Base-by-base conservation (phyloP, 2,329 filamentous ascomycete species). In the Plenodomus lindquistii region DNA sequence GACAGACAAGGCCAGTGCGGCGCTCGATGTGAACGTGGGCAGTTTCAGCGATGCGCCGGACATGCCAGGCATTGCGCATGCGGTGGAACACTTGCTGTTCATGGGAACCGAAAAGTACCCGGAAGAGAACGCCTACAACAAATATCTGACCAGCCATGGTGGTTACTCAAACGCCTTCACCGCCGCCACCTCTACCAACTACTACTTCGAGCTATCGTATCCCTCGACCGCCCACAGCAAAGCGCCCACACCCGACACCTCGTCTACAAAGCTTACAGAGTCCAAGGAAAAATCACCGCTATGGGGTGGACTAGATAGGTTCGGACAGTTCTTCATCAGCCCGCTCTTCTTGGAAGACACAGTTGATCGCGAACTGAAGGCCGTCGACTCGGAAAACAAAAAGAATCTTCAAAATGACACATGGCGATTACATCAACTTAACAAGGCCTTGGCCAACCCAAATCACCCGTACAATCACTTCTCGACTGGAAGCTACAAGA, bases 101-200 rank as follows among this genome's bases (percentile, higher is more conserved):
- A 97, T 99, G 94, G 94, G 94, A 41, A 99, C 94, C 7, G 88
- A 96, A 73, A 99, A 97, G 80, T 99, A 94, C 67, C 94, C 94
- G 0, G 57, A 63, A 36, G 61, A 64, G 48, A 84, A 99, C 73
- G 93, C 89, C 57, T 99, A 99, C 78, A 91, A 90, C 66, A 87
- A 93, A 69, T 99, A 96, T 71, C 83, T 99, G 44, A 89, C 91
- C 42, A 82, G 89, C 50, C 88, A 97, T 71, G 96, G 91, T 9
- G 94, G 94, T 46, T 85, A 87, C 67, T 96, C 92, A 21, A 99
- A 99, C 72, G 94, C 94, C 46, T 97, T 96, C 73, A 99, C 94
- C 1, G 91, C 88, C 15, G 81, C 89, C 4, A 96, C 91, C 1
- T 95, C 93, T 43, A 99, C 94, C 55, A 97, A 97, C 75, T 99